phyloP scores from a whole-genome alignment of 2,329 filamentous ascomycete genomes.

The Purpureocillium takamizusanense region DNA sequence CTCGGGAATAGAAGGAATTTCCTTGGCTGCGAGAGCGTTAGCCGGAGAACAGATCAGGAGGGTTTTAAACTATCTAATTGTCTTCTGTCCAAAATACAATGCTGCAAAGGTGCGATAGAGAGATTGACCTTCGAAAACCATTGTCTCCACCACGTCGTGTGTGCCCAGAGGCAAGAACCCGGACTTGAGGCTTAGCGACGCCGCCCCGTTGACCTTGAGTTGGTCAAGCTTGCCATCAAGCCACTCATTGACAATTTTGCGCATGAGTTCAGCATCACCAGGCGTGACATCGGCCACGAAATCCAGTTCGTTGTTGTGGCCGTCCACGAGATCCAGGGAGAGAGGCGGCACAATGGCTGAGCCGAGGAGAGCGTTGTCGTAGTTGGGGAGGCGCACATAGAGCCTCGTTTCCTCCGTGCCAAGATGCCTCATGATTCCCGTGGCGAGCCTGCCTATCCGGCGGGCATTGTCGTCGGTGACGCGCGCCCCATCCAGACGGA shows the following conservation, averaged over 20 bases:
- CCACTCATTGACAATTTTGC: conserved; percentile 79
- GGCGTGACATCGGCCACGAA: conserved; percentile 69
- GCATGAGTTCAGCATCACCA: conserved; percentile 68
- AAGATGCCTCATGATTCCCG: conserved; percentile 70
- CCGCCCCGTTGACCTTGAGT: conserved; percentile 64
- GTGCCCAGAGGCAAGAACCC: conserved; percentile 73
- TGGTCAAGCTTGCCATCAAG: conserved; percentile 66
- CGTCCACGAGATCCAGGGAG: conserved; percentile 67
- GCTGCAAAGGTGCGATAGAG: conserved; percentile 56
- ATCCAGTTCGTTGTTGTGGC: conserved; percentile 67
- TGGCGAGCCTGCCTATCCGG: conserved; percentile 67
- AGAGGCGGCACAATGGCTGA: conserved; percentile 68
- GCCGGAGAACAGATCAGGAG: conserved; percentile 12
- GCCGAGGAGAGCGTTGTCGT: conserved; percentile 68
- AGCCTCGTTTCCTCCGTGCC: conserved; percentile 66
- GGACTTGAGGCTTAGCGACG: conserved; percentile 65
- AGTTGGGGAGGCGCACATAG: conserved; percentile 73
- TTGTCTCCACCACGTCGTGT: conserved; percentile 63
- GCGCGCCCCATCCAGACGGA: conserved; percentile 68
- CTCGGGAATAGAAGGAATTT: conserved; percentile 69
- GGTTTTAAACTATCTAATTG: conserved; percentile 20
- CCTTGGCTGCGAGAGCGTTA: conserved; percentile 40
- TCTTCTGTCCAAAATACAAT: conserved; percentile 53
- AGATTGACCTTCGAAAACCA: conserved; percentile 77
- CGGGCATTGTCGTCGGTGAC: conserved; percentile 64